Conservation (phyloP, 257 asterid species). For the Parsonsia alboflavescens region DNA sequence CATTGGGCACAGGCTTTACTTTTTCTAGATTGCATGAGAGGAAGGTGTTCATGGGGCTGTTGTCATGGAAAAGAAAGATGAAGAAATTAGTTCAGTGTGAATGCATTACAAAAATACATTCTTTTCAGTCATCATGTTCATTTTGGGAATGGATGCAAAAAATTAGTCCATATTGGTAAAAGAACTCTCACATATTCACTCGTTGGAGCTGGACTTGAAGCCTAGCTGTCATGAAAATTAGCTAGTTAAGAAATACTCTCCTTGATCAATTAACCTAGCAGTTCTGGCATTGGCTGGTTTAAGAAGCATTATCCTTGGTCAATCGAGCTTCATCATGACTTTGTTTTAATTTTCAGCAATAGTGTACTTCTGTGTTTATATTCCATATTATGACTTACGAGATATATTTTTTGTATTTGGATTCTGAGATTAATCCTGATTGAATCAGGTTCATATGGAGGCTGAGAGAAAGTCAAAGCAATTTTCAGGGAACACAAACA, state of each 20-base stretch:
- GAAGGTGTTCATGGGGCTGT: no score
- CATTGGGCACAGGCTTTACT: no score
- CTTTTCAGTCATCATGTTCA: no score
- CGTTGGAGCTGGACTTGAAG: not conserved
- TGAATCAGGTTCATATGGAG: constrained; percentile 88
- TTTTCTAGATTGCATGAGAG: no score
- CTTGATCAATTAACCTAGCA: not conserved
- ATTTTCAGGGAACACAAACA: constrained; percentile 43
- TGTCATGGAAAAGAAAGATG: no score
- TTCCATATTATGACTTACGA: no score
- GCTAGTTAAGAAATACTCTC: not conserved
- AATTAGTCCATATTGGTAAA: no score
- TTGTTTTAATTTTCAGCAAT: not conserved
- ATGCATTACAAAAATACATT: no score
- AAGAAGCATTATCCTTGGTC: not conserved
- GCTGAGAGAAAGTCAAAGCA: constrained; percentile 74
- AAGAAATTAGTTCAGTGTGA: no score
- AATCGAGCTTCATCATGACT: not conserved
- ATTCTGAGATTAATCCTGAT: constrained; percentile 10
- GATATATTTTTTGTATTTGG: not conserved
- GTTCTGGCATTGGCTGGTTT: not conserved
- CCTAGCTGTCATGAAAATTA: not conserved
- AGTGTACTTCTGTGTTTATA: not conserved
- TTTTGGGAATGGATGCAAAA: no score
- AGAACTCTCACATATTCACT: no score